Evolutionary conservation across 2,329 filamentous ascomycete species (phyloP).

Genomic region (Aaosphaeria arxii): DNA sequence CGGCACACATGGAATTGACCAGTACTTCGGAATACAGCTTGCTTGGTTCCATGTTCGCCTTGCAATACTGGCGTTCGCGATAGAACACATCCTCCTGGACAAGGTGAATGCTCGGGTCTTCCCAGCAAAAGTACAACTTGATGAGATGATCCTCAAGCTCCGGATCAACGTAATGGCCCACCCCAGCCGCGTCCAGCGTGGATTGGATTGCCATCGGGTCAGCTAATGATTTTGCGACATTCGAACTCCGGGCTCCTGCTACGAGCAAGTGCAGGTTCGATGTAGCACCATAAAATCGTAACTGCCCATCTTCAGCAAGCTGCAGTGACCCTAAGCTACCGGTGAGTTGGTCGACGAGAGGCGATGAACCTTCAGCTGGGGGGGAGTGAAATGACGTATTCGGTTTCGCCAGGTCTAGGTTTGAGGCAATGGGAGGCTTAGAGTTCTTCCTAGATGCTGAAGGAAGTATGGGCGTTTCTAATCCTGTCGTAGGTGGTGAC

Average conservation of each 20-base stretch:
- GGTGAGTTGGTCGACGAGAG: background rate
- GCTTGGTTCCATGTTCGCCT: slow-evolving; percentile 3
- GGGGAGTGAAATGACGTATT: no score
- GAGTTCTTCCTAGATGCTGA: no score
- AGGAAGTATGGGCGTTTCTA: no score
- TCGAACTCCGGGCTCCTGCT: background rate
- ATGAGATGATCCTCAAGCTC: slow-evolving; percentile 45
- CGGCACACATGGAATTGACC: slow-evolving; percentile 23
- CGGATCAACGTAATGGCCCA: slow-evolving; percentile 15
- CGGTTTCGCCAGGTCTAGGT: no score
- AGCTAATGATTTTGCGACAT: background rate
- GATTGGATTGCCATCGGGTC: slow-evolving; percentile 30
- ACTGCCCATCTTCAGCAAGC: slow-evolving; percentile 1
- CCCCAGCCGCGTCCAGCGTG: slow-evolving; percentile 37
- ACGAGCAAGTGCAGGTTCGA: slow-evolving; percentile 1
- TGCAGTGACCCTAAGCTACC: background rate
- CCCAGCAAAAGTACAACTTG: slow-evolving; percentile 48
- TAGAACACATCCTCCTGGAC: slow-evolving; percentile 40
- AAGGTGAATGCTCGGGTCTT: slow-evolving; percentile 46
- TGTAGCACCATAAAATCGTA: slow-evolving; percentile 1
- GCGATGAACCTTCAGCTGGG: no score
- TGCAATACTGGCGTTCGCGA: background rate
- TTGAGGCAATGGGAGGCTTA: no score
- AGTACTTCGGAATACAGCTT: slow-evolving; percentile 17
- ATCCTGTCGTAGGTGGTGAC: no score